Evolutionary conservation across 2,329 filamentous ascomycete genomes (phyloP).

Genomic region (Akanthomyces dipterigenus): DNA sequence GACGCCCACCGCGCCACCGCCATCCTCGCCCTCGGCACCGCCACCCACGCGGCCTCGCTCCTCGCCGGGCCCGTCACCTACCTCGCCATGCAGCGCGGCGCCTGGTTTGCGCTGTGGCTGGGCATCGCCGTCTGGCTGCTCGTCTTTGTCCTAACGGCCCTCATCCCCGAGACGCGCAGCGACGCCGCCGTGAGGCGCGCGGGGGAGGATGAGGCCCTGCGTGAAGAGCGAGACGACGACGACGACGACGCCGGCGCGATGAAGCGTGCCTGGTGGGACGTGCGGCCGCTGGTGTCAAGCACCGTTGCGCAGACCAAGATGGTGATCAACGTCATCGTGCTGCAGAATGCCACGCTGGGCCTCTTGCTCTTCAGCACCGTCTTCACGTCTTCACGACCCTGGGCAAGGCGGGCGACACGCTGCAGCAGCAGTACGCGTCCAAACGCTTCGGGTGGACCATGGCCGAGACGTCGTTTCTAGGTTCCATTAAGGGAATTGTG

Average conservation of each 20-base stretch:
- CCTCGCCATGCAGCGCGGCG: conserved; percentile 14
- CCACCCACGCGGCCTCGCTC: conserved; percentile 12
- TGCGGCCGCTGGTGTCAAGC: not conserved
- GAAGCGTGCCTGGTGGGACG: not conserved
- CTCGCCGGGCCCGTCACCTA: conserved; percentile 16
- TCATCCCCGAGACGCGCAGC: conserved; percentile 14
- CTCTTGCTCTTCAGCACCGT: conserved; percentile 5
- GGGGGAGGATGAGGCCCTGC: conserved; percentile 2
- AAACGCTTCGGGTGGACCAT: conserved; percentile 12
- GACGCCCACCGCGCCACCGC: conserved; percentile 12
- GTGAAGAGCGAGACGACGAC: not conserved
- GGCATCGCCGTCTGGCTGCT: conserved; percentile 11
- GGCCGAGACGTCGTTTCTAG: not conserved
- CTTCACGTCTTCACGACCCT: not conserved
- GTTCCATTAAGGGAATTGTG: not conserved
- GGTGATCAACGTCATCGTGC: not conserved
- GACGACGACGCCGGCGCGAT: not conserved
- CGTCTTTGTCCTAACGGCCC: conserved; percentile 6
- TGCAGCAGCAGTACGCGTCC: conserved; percentile 9
- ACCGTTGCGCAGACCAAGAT: not conserved
- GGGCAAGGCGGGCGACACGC: not conserved
- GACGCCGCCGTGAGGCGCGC: not conserved
- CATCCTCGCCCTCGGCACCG: conserved; percentile 16
- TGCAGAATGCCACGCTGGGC: not conserved
- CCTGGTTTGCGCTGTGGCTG: conserved; percentile 10